A percentile compares a stretch with the other conserved stretches of the same genome.
Evolutionary conservation across 1,139 yeast genomes (phyloP).

Genomic region (Geotrichum candidum): DNA sequence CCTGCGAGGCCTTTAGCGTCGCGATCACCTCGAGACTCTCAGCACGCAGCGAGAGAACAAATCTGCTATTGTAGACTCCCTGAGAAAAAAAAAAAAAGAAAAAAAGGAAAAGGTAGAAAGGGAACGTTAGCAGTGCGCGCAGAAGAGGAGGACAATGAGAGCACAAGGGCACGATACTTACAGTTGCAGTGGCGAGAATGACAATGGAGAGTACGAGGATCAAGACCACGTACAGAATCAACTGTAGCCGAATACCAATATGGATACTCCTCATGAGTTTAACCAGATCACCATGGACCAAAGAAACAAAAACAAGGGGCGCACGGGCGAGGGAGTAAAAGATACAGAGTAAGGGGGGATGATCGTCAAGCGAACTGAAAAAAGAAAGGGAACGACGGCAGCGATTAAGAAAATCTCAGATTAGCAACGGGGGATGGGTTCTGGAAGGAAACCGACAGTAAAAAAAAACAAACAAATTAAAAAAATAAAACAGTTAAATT

Average conservation of each 20-base stretch:
- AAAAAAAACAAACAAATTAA: too few species aligned
- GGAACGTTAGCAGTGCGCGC: constrained; percentile 25
- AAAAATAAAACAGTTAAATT: too few species aligned
- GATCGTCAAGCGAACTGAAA: too few species aligned
- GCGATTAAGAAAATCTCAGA: too few species aligned
- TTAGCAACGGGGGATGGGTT: too few species aligned
- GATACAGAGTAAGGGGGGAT: neutral
- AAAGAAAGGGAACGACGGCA: too few species aligned
- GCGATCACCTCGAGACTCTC: constrained; percentile 74
- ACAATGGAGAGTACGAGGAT: constrained; percentile 72
- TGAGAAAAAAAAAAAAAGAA: too few species aligned
- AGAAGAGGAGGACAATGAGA: constrained; percentile 49
- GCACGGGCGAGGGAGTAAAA: neutral
- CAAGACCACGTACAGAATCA: constrained; percentile 69
- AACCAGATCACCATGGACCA: neutral
- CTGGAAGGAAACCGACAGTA: too few species aligned
- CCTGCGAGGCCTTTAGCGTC: constrained; percentile 72
- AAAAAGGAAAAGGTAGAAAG: neutral
- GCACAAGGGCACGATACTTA: constrained; percentile 22
- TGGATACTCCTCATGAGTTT: constrained; percentile 21
- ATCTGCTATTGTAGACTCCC: constrained; percentile 69
- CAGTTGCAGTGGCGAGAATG: constrained; percentile 67
- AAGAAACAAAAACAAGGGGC: neutral
- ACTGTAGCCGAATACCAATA: constrained; percentile 50
- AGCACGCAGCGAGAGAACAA: constrained; percentile 55